Conservation (phyloP, 2,329 filamentous ascomycete genomes). For the Sclerotinia borealis region DNA sequence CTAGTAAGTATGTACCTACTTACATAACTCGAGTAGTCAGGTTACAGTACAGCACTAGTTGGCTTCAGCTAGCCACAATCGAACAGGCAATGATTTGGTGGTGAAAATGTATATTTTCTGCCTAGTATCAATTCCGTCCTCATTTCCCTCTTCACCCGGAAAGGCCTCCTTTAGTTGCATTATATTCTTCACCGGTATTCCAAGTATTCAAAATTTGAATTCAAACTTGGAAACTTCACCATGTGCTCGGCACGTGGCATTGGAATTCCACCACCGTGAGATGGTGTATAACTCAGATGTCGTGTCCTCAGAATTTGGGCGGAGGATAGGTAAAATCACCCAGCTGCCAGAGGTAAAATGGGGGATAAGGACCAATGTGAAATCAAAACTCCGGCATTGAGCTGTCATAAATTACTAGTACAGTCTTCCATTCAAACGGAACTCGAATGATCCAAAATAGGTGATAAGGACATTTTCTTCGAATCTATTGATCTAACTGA, state of each 20-base stretch:
- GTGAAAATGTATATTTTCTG: no score
- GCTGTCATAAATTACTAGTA: neutral
- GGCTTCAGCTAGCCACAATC: neutral
- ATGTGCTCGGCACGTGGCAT: neutral
- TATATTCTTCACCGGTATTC: neutral
- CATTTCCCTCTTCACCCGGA: no score
- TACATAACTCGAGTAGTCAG: no score
- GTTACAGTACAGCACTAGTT: neutral
- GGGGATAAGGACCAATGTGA: neutral
- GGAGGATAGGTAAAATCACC: neutral
- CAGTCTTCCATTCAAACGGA: neutral
- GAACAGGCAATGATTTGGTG: neutral
- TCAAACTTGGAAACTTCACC: neutral
- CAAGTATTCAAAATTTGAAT: neutral
- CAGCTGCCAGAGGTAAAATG: neutral
- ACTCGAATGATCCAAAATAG: neutral
- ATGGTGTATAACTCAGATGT: neutral
- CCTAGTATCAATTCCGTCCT: neutral
- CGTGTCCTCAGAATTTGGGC: no score
- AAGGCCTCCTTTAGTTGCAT: no score
- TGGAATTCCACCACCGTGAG: neutral
- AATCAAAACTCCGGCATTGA: neutral
- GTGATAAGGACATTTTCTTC: neutral
- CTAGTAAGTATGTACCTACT: no score
- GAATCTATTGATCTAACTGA: neutral